A percentile compares a stretch with the other conserved stretches of the same genome.
Conservation (phyloP, 2,329 filamentous ascomycete species). For the Rutstroemia sp. region DNA sequence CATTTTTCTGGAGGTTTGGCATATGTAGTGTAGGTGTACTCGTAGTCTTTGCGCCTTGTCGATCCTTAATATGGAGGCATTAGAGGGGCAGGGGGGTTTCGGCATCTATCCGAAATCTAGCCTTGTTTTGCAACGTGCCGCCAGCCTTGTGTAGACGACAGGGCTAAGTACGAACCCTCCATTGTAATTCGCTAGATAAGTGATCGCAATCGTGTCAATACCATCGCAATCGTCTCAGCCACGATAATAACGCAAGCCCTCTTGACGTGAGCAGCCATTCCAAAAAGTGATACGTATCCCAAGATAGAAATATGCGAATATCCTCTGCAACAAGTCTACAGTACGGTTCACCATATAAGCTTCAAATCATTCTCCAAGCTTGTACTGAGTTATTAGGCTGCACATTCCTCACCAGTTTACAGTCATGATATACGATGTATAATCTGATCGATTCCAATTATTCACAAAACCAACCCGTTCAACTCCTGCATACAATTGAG, state of each 20-base stretch:
- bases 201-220: constrained; percentile 6
- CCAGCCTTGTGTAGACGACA: constrained; percentile 1
- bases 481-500: neutral
- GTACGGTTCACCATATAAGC: neutral
- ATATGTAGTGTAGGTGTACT: neutral
- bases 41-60: neutral
- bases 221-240: constrained; percentile 4
- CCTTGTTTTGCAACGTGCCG: constrained; percentile 1
- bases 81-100: no score
- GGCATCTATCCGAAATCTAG: no score
- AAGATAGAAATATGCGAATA: neutral
- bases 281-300: neutral
- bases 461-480: neutral
- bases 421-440: constrained; percentile 12
- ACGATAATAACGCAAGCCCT: neutral
- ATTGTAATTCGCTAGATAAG: neutral
- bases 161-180: neutral
- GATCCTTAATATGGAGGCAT: no score
- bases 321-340: neutral
- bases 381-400: neutral
- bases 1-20: neutral
- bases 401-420: neutral
- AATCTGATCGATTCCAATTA: constrained; percentile 14
- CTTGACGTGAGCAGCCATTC: neutral
- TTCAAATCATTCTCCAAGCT: neutral